Conservation (phyloP, 176 grass and related monocot species). For the Miscanthus lutarioriparius region DNA sequence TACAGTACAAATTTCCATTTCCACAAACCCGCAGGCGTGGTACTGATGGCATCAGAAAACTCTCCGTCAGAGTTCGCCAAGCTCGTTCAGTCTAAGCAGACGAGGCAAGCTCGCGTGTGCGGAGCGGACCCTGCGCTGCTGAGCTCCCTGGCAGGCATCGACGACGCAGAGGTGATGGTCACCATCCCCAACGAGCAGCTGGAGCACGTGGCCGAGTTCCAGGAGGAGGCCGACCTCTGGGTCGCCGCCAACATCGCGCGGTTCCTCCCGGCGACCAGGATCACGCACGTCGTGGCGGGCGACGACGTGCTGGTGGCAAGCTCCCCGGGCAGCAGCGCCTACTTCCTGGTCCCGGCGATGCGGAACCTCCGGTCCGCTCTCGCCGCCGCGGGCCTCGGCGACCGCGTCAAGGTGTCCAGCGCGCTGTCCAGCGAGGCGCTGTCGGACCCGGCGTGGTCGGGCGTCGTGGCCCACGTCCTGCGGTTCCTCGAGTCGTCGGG, state of each 20-base stretch:
- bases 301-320: neutral
- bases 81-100: conserved; percentile 51
- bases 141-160: conserved; percentile 29
- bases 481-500: conserved; percentile 26
- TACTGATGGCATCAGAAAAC: neutral
- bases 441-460: neutral
- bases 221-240: conserved; percentile 47
- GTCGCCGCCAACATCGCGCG: conserved; percentile 26
- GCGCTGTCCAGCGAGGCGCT: neutral
- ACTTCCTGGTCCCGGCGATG: conserved; percentile 50
- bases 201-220: conserved; percentile 46
- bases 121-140: neutral
- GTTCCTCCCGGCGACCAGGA: conserved; percentile 38
- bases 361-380: conserved; percentile 39
- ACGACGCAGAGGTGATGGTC: conserved; percentile 9
- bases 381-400: conserved; percentile 25
- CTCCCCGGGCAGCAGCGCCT: neutral
- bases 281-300: conserved; percentile 40
- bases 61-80: conserved; percentile 37
- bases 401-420: conserved; percentile 42
- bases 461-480: neutral
- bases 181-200: conserved; percentile 44
- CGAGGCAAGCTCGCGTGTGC: conserved; percentile 27
- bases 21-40: neutral
- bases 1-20: neutral